Evolutionary conservation across 2,329 filamentous ascomycete species (phyloP).

Genomic region (Lasiodiplodia hormozganensis): DNA sequence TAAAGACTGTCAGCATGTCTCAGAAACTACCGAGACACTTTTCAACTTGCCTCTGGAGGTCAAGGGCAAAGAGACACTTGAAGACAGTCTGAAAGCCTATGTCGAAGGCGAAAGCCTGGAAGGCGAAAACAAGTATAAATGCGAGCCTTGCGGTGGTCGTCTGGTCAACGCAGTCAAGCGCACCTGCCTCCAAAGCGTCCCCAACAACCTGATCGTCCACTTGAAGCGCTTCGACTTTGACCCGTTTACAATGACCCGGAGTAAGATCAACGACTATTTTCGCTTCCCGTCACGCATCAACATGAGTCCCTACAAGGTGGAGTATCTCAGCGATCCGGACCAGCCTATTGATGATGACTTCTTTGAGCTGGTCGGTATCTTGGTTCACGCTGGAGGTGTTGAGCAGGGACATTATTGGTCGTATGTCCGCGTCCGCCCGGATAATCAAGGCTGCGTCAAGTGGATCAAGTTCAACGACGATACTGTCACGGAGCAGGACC

Average conservation of each 20-base stretch:
- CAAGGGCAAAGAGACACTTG: slow-evolving; percentile 82
- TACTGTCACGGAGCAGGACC: slow-evolving; percentile 78
- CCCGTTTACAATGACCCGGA: slow-evolving; percentile 75
- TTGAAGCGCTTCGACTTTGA: slow-evolving; percentile 89
- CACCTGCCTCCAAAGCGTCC: slow-evolving; percentile 89
- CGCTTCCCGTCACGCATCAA: slow-evolving; percentile 84
- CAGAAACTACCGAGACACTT: slow-evolving; percentile 87
- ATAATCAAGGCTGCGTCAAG: slow-evolving; percentile 51
- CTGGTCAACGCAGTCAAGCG: slow-evolving; percentile 89
- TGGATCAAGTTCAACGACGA: slow-evolving; percentile 98
- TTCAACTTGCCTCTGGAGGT: slow-evolving; percentile 96
- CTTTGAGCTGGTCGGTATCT: slow-evolving; percentile 92
- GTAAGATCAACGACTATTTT: slow-evolving; percentile 96
- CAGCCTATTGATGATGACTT: slow-evolving; percentile 69
- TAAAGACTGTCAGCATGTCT: slow-evolving; percentile 92
- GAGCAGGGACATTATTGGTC: slow-evolving; percentile 98
- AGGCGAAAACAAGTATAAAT: slow-evolving; percentile 98
- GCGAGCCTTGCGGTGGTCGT: slow-evolving; percentile 83
- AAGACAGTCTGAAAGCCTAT: slow-evolving; percentile 92
- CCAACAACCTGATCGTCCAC: slow-evolving; percentile 94
- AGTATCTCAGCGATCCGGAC: slow-evolving; percentile 73
- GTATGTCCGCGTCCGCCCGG: slow-evolving; percentile 82
- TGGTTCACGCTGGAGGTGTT: slow-evolving; percentile 91
- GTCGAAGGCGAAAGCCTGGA: slow-evolving; percentile 97
- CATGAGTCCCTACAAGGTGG: slow-evolving; percentile 89